Base-by-base conservation (phyloP, 805 yeast species). In the Candida khao-thaluensis region DNA sequence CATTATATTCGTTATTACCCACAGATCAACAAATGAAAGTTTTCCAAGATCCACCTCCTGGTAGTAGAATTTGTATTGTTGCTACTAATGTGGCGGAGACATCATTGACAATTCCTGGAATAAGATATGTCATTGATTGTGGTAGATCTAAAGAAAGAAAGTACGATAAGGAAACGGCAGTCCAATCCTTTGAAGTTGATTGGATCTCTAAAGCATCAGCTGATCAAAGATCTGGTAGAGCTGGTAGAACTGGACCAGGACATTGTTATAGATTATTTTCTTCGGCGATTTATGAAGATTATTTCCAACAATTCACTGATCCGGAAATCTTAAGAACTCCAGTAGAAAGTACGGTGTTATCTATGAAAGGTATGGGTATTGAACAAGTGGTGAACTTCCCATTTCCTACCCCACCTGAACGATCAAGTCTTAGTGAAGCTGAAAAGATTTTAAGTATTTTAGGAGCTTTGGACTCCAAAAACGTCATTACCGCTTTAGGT, bases 71-170 rank as follows among this genome's bases (percentile, higher is more conserved):
- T 7, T 89, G 97, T 69, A 84, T 93, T 27, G 87, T 93, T 22
- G 96, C 99, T 4, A 93, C 99, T 1, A 93, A 93, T 56, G 95
- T 93, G 41, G 99, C 99, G 0, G 99, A 93, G 60, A 93, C 99
- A 0, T 89, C 97, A 1, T 73, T 93, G 57, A 93, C 99, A 0
- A 93, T 93, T 51, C 99, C 99, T 0, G 95, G 95, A 7, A 85
- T 95, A 26, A 71, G 95, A 42, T 93, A 93, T 56, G 99, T 93
- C 24, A 86, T 93, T 34, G 99, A 93, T 60, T 79, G 95, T 62
- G 99, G 99, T 17, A 77, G 98, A 46, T 75, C 95, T 0, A 93
- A 93, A 54, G 97, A 91, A 57, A 74, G 97, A 38, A 79, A 78
- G 45, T 88, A 69, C 54, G 84, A 90, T 47, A 85, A 84, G 48